Evolutionary conservation across 331 rosid genomes (phyloP), one percentile per base, ranked within the genome.

Genomic region (Prunus yedoensis): DNA sequence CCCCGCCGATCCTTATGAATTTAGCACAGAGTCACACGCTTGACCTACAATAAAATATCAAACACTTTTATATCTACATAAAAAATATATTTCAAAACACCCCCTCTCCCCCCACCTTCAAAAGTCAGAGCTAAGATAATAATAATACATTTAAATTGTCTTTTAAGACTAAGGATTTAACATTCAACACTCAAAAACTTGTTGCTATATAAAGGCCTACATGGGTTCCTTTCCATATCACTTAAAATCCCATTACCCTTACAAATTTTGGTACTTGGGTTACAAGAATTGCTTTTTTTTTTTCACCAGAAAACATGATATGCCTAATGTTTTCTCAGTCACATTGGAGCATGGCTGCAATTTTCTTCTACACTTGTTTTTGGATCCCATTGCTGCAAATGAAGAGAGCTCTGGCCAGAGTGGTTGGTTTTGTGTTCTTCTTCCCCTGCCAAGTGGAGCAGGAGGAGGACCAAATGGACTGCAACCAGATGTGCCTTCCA

Each of bases 331-430:
- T 25, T 66, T 82, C 87, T 75, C 79, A 77, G 8, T 90, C 96
- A 41, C 77, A 63, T 0, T 17, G 83, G 56, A 67, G 90, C 83
- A 70, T 85, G 64, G 88, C 81, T 14, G 78, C 86, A 64, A 76
- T 89, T 52, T 66, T 93, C 47, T 87, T 93, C 66, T 88, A 79
- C 81, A 86, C 92, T 8, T 91, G 93, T 73, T 2, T 93, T 64
- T 81, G 82, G 89, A 87, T 93, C 66, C 98, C 98, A 53, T n/a
- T 87, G 41, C 63, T 27, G 56, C 85, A 80, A 74, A 80, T 93
- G 57, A 91, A 78, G 78, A 72, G 18, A 11, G 71, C 77, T 77
- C 16, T 92, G 23, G 21, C 46, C 30, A 62, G 59, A n/a, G 2
- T 88, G 38, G 8, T 79, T 12, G 64, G 75, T 56, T 5, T 68